Evolutionary conservation across 345 rosid genomes (phyloP).

Genomic region (Conringia planisiliqua): DNA sequence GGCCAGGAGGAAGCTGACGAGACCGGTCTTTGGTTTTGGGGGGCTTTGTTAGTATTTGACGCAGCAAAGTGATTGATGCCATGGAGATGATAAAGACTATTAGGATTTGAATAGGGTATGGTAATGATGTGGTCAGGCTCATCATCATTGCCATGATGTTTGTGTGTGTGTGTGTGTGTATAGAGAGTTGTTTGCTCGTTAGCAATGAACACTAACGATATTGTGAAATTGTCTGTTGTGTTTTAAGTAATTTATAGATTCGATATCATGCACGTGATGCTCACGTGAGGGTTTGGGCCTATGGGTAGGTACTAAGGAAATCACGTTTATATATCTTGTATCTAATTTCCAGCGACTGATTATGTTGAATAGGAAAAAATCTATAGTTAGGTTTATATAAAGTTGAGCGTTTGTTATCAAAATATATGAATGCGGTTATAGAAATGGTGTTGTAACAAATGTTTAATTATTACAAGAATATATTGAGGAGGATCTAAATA

Average conservation of each 20-base stretch:
- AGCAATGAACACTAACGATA: slow-evolving; percentile 1
- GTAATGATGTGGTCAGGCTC: slow-evolving; percentile 17
- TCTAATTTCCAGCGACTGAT: not conserved
- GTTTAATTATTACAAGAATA: not conserved
- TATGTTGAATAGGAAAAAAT: not conserved
- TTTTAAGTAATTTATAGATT: slow-evolving; percentile 10
- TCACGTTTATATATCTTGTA: slow-evolving; percentile 20
- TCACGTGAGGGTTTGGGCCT: slow-evolving; percentile 17
- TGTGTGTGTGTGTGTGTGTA: not conserved
- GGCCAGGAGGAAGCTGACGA: slow-evolving; percentile 36
- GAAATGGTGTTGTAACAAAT: not conserved
- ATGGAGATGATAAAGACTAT: slow-evolving; percentile 10
- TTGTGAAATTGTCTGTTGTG: not conserved
- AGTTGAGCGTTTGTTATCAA: not conserved
- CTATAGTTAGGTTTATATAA: not conserved
- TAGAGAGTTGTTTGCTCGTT: slow-evolving; percentile 2
- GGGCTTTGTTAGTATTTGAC: slow-evolving; percentile 15
- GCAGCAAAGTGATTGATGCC: slow-evolving; percentile 13
- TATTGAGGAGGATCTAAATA: no score
- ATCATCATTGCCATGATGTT: not conserved
- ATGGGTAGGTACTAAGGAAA: slow-evolving; percentile 22
- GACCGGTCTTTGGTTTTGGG: slow-evolving; percentile 15
- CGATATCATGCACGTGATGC: not conserved
- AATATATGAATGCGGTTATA: not conserved
- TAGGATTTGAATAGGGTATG: slow-evolving; percentile 21